Percentiles rank a stretch among this genome's conserved stretches.
phyloP scores from a whole-genome alignment of 83 land plant genomes.

The Diphasiastrum complanatum region DNA sequence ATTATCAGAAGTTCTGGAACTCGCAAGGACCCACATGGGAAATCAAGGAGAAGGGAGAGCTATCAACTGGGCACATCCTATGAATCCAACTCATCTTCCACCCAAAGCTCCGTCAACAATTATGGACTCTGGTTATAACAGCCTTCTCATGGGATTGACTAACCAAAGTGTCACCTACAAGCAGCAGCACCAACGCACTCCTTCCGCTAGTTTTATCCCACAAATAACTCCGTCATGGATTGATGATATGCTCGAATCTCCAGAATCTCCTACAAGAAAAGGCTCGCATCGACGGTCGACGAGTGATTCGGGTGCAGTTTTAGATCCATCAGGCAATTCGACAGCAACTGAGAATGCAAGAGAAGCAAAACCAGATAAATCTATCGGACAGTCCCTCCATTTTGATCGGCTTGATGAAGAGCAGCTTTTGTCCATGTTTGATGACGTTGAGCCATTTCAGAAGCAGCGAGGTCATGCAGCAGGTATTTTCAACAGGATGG shows the following conservation, averaged over 20 bases:
- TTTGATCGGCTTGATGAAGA: constrained; percentile 72
- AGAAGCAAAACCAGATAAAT: constrained; percentile 23
- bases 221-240: constrained; percentile 45
- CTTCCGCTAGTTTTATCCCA: constrained; percentile 15
- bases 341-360: constrained; percentile 4
- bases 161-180: not conserved
- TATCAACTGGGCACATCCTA: no score
- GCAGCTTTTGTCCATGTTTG: constrained; percentile 76
- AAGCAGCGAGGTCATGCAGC: not conserved
- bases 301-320: constrained; percentile 74
- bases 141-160: no score
- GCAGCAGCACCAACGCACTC: constrained; percentile 8
- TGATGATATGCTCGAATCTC: constrained; percentile 61
- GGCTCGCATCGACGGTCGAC: constrained; percentile 62
- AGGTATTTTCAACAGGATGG: not conserved
- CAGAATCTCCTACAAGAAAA: constrained; percentile 34
- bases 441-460: constrained; percentile 32
- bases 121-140: no score
- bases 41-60: no score
- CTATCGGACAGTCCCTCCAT: constrained; percentile 21
- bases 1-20: no score
- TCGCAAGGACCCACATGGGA: no score
- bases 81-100: no score
- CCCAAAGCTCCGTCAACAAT: no score
- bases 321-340: constrained; percentile 34